phyloP scores from a whole-genome alignment of 1,284 basidiomycete species.

The Sphaerobolus stellatus region DNA sequence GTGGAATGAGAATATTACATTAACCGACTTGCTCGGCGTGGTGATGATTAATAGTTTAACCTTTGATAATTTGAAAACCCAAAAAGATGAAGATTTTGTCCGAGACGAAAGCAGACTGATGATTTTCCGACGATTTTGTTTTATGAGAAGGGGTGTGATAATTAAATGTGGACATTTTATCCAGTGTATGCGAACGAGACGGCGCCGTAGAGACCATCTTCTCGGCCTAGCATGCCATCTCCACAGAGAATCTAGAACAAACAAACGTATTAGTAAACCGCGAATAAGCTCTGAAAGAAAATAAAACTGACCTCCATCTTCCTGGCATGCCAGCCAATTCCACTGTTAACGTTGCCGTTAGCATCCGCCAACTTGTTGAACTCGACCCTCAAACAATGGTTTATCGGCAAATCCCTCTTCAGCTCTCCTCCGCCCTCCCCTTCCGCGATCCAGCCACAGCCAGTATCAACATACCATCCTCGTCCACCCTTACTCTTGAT shows the following conservation, averaged over 20 bases:
- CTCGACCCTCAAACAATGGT: constrained; percentile 67
- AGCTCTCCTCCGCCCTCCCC: constrained; percentile 34
- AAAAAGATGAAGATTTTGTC: too few species aligned
- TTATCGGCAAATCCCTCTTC: constrained; percentile 58
- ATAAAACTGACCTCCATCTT: constrained; percentile 87
- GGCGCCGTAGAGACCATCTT: constrained; percentile 91
- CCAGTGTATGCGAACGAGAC: constrained; percentile 88
- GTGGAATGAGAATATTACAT: too few species aligned
- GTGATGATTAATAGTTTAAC: too few species aligned
- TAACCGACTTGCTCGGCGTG: too few species aligned
- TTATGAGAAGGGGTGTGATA: too few species aligned
- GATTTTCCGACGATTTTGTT: too few species aligned
- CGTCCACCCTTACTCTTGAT: constrained; percentile 88
- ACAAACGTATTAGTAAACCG: background rate
- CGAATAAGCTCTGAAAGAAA: background rate
- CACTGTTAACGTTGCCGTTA: constrained; percentile 86
- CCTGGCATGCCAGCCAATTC: constrained; percentile 91
- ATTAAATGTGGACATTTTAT: too few species aligned
- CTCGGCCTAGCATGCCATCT: constrained; percentile 86
- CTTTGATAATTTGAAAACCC: too few species aligned
- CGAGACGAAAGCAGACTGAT: too few species aligned
- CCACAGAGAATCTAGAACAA: constrained; percentile 70
- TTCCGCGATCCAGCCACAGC: constrained; percentile 71
- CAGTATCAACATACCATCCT: constrained; percentile 93
- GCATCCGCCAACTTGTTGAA: constrained; percentile 74